Conservation (phyloP, 2,329 filamentous ascomycete species). For the Cercospora sp. region DNA sequence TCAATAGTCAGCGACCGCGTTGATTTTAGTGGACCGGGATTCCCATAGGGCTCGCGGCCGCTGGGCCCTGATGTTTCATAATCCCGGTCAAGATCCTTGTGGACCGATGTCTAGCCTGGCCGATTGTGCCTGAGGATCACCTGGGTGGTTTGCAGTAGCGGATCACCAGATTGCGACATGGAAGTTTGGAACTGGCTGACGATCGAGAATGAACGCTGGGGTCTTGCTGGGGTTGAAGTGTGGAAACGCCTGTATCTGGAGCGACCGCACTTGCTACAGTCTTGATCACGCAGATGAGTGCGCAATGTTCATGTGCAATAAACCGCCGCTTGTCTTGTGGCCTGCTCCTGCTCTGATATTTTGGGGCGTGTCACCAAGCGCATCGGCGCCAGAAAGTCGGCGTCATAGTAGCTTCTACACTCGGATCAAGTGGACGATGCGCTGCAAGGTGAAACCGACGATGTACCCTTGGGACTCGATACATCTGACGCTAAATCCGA, state of each 20-base stretch:
- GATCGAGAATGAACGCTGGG: not conserved
- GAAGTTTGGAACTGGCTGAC: not conserved
- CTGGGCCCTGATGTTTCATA: not conserved
- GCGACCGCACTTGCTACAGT: not conserved
- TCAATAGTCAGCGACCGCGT: conserved; percentile 3
- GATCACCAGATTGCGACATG: conserved; percentile 4
- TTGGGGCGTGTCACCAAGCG: not conserved
- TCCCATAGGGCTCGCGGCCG: not conserved
- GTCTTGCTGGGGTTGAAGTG: not conserved
- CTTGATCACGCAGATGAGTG: not conserved
- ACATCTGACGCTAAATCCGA: not conserved
- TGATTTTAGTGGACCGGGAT: not conserved
- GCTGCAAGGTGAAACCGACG: not conserved
- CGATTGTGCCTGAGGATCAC: not conserved
- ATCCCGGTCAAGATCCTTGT: not conserved
- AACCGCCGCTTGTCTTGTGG: not conserved
- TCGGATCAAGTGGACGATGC: not conserved
- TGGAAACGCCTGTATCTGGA: not conserved
- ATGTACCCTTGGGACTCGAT: not conserved
- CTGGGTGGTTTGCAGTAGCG: not conserved
- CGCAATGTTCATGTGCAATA: not conserved
- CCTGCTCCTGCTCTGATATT: not conserved
- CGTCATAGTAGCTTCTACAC: not conserved
- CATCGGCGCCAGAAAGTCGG: not conserved
- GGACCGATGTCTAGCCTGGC: not conserved